A percentile compares a stretch with the other conserved stretches of the same genome.
phyloP scores from a whole-genome alignment of 306 rosid species.

The Begonia peltatifolia region DNA sequence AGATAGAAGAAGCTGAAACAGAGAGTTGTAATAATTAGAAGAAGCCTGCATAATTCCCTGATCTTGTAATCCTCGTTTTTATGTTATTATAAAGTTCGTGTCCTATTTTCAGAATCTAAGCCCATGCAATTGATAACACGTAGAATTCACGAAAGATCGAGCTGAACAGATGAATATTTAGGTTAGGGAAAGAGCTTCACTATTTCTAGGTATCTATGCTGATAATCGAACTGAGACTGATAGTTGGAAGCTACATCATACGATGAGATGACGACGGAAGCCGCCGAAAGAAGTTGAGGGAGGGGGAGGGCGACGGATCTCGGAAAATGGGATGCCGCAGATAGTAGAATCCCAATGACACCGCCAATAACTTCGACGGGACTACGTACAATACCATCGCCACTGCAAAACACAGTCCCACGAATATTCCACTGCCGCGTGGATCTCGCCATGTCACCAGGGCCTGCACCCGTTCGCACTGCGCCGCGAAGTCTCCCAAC shows the following conservation, averaged over 20 bases:
- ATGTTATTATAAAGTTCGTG: background rate
- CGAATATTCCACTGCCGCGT: constrained; percentile 63
- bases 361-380: constrained; percentile 63
- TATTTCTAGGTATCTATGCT: too few relatives aligned
- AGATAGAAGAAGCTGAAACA: background rate
- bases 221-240: background rate
- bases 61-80: background rate
- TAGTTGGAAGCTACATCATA: constrained; percentile 30
- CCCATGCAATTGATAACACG: too few relatives aligned
- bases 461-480: constrained; percentile 68
- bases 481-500: constrained; percentile 66
- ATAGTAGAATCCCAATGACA: constrained; percentile 74
- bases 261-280: constrained; percentile 72
- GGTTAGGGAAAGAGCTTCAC: too few relatives aligned
- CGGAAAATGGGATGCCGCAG: constrained; percentile 71
- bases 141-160: too few relatives aligned
- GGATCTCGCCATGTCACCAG: constrained; percentile 94
- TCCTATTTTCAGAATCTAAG: background rate
- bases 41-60: background rate
- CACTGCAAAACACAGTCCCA: constrained; percentile 48
- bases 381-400: constrained; percentile 48
- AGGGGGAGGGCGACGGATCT: constrained; percentile 54
- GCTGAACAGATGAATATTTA: too few relatives aligned
- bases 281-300: constrained; percentile 52
- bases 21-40: background rate